Percentiles rank a stretch among this genome's conserved stretches.
Conservation (phyloP, 805 yeast species). For the Monosporozyma aquatica region DNA sequence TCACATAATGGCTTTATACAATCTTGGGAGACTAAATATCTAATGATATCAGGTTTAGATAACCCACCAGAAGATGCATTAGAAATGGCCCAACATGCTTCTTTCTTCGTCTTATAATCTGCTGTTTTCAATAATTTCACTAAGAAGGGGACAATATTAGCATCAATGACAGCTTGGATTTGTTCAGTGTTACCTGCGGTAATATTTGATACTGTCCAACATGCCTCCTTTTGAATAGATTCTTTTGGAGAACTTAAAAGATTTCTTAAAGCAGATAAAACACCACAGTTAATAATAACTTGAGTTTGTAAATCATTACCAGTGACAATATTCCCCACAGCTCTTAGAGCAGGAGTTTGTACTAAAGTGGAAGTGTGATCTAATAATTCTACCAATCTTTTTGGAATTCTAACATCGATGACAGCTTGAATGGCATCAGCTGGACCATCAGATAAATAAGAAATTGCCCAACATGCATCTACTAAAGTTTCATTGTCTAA, state of each 20-base stretch:
- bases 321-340: conserved; percentile 95
- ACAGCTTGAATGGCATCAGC: conserved; percentile 93
- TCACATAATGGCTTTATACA: conserved; percentile 97
- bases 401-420: conserved; percentile 90
- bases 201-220: conserved; percentile 97
- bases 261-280: conserved; percentile 73
- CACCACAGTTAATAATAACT: conserved; percentile 87
- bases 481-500: conserved; percentile 87
- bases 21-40: conserved; percentile 88
- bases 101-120: conserved; percentile 93
- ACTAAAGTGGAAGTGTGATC: conserved; percentile 76
- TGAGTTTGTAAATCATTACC: conserved; percentile 96
- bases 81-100: conserved; percentile 99
- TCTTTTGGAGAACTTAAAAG: conserved; percentile 80
- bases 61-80: conserved; percentile 96
- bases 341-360: conserved; percentile 95
- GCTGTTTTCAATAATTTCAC: conserved; percentile 72
- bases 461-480: conserved; percentile 98
- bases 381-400: conserved; percentile 83
- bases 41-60: conserved; percentile 83
- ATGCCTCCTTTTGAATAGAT: conserved; percentile 90
- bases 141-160: conserved; percentile 86
- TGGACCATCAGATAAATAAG: conserved; percentile 89
- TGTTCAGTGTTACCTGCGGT: conserved; percentile 96
- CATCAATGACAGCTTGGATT: conserved; percentile 93